Evolutionary conservation across 495 filamentous ascomycete species (phyloP).

Genomic region (Penicillium egyptiacum): DNA sequence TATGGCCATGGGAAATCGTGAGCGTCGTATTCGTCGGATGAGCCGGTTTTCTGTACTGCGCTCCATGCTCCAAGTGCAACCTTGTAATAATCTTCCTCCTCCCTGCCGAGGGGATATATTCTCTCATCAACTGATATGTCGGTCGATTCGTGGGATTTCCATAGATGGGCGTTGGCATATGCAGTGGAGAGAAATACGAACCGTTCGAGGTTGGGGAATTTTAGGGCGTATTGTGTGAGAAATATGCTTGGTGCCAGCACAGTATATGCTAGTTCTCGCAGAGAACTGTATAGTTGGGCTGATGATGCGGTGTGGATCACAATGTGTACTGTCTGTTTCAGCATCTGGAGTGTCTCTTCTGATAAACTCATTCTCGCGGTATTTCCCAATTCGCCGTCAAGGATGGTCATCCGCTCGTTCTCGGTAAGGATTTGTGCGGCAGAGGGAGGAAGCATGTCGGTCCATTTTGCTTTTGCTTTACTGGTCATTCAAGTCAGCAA

Average conservation of each 20-base stretch:
- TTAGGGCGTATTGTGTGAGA: slow-evolving; percentile 26
- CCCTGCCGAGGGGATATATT: slow-evolving; percentile 20
- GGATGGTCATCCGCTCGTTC: slow-evolving; percentile 20
- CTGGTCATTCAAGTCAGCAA: slow-evolving; percentile 12
- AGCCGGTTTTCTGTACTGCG: slow-evolving; percentile 19
- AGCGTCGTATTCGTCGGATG: slow-evolving; percentile 26
- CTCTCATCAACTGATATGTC: slow-evolving; percentile 24
- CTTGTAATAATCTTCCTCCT: slow-evolving; percentile 13
- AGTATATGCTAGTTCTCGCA: slow-evolving; percentile 27
- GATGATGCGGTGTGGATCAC: slow-evolving; percentile 25
- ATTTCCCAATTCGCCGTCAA: slow-evolving; percentile 30
- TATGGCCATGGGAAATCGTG: slow-evolving; percentile 33
- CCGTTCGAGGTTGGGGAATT: slow-evolving; percentile 28
- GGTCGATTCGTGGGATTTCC: slow-evolving; percentile 19
- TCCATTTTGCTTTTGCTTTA: slow-evolving; percentile 30
- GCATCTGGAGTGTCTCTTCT: slow-evolving; percentile 25
- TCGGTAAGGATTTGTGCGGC: slow-evolving; percentile 15
- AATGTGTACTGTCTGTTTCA: slow-evolving; percentile 28
- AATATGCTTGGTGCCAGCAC: slow-evolving; percentile 27
- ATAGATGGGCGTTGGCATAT: slow-evolving; percentile 27
- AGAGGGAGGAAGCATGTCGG: slow-evolving; percentile 16
- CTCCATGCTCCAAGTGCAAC: slow-evolving; percentile 22
- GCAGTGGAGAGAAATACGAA: slow-evolving; percentile 28
- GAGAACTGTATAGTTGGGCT: slow-evolving; percentile 21
- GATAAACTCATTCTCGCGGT: slow-evolving; percentile 30